A percentile compares a stretch with the other conserved stretches of the same genome.
Conservation (phyloP, 495 filamentous ascomycete genomes). For the Haplographium delicatum region DNA sequence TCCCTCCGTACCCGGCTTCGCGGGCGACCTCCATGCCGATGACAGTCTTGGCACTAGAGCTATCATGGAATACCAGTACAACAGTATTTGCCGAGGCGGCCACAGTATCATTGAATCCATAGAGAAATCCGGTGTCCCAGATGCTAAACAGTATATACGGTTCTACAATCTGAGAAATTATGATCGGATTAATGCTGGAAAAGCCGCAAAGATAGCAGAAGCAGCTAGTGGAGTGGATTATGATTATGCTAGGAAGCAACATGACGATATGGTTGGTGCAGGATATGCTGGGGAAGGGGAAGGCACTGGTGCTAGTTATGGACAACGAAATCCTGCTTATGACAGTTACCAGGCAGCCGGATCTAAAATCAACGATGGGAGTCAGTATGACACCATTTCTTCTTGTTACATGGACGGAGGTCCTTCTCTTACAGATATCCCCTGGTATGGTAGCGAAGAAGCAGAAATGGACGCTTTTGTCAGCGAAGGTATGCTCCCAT, state of each 20-base stretch:
- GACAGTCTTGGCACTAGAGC: constrained; percentile 79
- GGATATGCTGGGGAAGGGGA: constrained; percentile 24
- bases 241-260: constrained; percentile 59
- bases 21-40: constrained; percentile 77
- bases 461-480: constrained; percentile 85
- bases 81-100: constrained; percentile 81
- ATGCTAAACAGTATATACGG: constrained; percentile 74
- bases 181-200: constrained; percentile 71
- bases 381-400: constrained; percentile 67
- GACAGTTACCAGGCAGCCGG: constrained; percentile 65
- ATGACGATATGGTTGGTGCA: constrained; percentile 49
- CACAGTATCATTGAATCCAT: constrained; percentile 80
- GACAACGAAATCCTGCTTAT: constrained; percentile 39
- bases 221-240: constrained; percentile 66
- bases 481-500: constrained; percentile 48
- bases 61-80: constrained; percentile 95
- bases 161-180: constrained; percentile 96
- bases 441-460: constrained; percentile 70
- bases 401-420: constrained; percentile 83
- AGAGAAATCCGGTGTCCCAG: constrained; percentile 57
- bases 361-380: constrained; percentile 32
- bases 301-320: constrained; percentile 25
- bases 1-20: constrained; percentile 84
- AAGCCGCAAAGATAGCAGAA: constrained; percentile 59
- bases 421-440: constrained; percentile 66